Evolutionary conservation across 768 basidiomycete species (phyloP), one percentile per base, ranked within the genome.

Genomic region (Tephrocybe sp.): DNA sequence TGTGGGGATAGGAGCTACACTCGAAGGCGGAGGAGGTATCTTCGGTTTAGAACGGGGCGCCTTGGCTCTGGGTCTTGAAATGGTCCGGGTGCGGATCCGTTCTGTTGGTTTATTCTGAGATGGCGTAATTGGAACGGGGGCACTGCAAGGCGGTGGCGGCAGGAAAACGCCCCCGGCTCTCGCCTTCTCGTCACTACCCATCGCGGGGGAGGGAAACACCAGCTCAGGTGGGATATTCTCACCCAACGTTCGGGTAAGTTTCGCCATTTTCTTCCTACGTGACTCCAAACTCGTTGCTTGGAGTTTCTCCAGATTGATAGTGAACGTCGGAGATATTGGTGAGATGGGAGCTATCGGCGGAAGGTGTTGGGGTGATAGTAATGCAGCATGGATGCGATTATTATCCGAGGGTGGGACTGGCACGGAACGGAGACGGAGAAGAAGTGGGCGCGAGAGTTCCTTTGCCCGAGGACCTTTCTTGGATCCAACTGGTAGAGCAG

Each of bases 161-260:
- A 16, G 40, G 41, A 25, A 29, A 22, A n/a, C 47, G 45, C 2
- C 52, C 46, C 7, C 25, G 29, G 23, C 30, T 29, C 42, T 38
- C 25, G 30, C 33, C 15, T 53, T 50, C 23, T 27, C 36, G 36
- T 29, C 18, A 12, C 16, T 18, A 23, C 21, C 39, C 18, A 12
- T 12, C 1, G 9, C 12, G 27, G 27, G 11, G 25, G 39, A 44
- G 9, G 70, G 57, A 27, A 72, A 66, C 37, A 81, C 69, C 25
- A 81, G 73, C 49, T 78, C 77, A 1, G 72, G 55, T 15, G 79
- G 79, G 12, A 81, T 63, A 45, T 69, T 70, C 60, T 79, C 79
- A 29, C 79, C 79, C 4, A 81, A 69, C 25, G 77, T 77, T 13
- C 77, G 73, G 1, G 66, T 60, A 23, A 81, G 74, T 63, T 79